phyloP scores from a whole-genome alignment of 2,329 filamentous ascomycete genomes.

The Xylaria polymorpha region DNA sequence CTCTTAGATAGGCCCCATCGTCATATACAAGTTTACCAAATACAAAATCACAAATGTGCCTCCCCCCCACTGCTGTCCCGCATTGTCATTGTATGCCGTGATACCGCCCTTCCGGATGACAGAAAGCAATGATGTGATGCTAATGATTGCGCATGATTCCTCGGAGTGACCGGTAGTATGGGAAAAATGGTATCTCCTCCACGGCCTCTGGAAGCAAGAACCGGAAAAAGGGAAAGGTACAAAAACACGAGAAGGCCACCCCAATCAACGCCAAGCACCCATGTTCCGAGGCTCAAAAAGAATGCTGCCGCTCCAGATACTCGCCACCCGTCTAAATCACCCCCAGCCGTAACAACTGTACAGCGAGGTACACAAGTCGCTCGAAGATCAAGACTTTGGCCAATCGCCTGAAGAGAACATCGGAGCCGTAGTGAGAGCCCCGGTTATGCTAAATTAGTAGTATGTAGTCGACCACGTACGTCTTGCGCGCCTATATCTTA shows the following conservation, averaged over 20 bases:
- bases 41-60: constrained; percentile 25
- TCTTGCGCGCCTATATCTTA: background rate
- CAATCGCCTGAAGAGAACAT: constrained; percentile 6
- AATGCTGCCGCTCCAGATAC: constrained; percentile 40
- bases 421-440: background rate
- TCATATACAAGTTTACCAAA: constrained; percentile 36
- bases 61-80: constrained; percentile 14
- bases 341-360: constrained; percentile 3
- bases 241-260: constrained; percentile 28
- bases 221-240: constrained; percentile 6
- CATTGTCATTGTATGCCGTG: constrained; percentile 9
- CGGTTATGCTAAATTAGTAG: constrained; percentile 20
- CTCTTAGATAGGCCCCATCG: constrained; percentile 20
- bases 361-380: constrained; percentile 6
- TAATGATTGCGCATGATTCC: constrained; percentile 16
- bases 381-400: background rate
- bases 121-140: constrained; percentile 26
- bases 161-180: constrained; percentile 12
- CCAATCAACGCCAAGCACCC: constrained; percentile 25
- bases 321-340: constrained; percentile 13
- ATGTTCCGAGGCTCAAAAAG: constrained; percentile 20
- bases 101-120: constrained; percentile 23
- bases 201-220: constrained; percentile 37
- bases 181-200: constrained; percentile 48
- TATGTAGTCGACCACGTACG: background rate